These are phyloP conservation scores for Termitomyces sp. DNA, from an alignment of 768 basidiomycete genomes.

Conservation along the genomic window DNA sequence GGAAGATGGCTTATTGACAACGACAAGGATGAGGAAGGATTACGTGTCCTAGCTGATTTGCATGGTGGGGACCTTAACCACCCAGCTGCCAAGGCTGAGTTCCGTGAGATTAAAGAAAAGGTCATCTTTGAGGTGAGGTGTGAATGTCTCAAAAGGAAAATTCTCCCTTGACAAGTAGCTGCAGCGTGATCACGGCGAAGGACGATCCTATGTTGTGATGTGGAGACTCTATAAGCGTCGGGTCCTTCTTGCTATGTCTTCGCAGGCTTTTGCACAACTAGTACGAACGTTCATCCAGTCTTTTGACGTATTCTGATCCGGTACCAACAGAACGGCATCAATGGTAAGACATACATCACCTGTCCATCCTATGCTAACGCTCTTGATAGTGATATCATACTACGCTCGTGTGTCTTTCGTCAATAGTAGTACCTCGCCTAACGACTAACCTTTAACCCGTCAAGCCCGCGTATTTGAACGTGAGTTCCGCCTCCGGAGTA, in stretches of 20 bases:
- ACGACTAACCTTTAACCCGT: conserved; percentile 3
- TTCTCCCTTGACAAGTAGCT: not conserved
- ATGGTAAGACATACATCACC: conserved; percentile 48
- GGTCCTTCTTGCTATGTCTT: conserved; percentile 93
- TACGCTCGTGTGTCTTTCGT: conserved; percentile 72
- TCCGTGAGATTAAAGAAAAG: conserved; percentile 83
- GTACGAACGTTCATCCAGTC: conserved; percentile 9
- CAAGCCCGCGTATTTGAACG: conserved; percentile 90
- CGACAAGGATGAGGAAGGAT: conserved; percentile 79
- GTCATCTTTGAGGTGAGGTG: conserved; percentile 62
- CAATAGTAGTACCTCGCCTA: conserved; percentile 4
- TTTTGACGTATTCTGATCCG: not conserved
- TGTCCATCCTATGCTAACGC: not conserved
- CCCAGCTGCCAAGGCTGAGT: conserved; percentile 71
- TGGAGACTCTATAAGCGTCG: conserved; percentile 86
- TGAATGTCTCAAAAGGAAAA: not conserved
- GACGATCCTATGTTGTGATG: conserved; percentile 73
- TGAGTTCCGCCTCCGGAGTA: conserved; percentile 28
- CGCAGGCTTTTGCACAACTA: conserved; percentile 47
- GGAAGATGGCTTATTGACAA: conserved; percentile 85
- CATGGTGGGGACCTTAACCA: conserved; percentile 80
- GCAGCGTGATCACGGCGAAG: conserved; percentile 77
- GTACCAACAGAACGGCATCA: conserved; percentile 82
- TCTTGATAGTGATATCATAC: conserved; percentile 77
- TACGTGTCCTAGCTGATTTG: conserved; percentile 83